phyloP scores from a whole-genome alignment of 1,284 basidiomycete species.

The Ceratobasidium theobromae region DNA sequence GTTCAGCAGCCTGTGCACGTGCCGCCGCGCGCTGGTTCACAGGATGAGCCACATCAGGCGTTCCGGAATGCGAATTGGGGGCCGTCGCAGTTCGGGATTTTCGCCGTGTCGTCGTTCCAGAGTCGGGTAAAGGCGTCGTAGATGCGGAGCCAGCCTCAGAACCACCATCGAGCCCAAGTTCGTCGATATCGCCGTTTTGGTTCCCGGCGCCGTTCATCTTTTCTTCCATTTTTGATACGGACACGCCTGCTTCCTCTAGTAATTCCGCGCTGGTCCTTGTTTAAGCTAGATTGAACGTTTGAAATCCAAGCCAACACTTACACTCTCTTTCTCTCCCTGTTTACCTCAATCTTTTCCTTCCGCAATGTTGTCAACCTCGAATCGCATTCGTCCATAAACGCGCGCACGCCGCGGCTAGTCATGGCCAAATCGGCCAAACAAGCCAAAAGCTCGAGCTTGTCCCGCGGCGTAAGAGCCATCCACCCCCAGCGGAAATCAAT shows the following conservation, averaged over 20 bases:
- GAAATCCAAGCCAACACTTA: constrained; percentile 49
- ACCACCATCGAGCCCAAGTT: constrained; percentile 36
- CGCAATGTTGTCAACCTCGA: constrained; percentile 85
- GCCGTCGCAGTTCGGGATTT: constrained; percentile 19
- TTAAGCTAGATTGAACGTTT: constrained; percentile 28
- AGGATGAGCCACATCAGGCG: constrained; percentile 21
- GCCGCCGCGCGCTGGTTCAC: constrained; percentile 46
- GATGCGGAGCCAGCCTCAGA: constrained; percentile 28
- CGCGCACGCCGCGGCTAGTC: constrained; percentile 84
- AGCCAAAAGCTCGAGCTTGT: constrained; percentile 82
- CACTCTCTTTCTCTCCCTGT: constrained; percentile 83
- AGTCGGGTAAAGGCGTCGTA: constrained; percentile 26
- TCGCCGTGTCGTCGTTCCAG: constrained; percentile 31
- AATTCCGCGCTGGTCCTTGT: constrained; percentile 62
- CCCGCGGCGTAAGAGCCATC: constrained; percentile 74
- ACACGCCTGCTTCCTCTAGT: constrained; percentile 60
- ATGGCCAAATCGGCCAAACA: constrained; percentile 90
- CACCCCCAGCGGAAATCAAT: constrained; percentile 55
- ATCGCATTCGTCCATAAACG: constrained; percentile 89
- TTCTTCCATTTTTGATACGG: constrained; percentile 40
- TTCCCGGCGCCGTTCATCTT: constrained; percentile 28
- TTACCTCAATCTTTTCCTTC: constrained; percentile 95
- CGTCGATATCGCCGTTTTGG: constrained; percentile 15
- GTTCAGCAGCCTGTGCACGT: constrained; percentile 59
- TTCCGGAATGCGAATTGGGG: neutral